These are phyloP conservation scores for Pseudonectria foliicola DNA, from an alignment of 2,329 filamentous ascomycete species.

Conservation along the genomic window DNA sequence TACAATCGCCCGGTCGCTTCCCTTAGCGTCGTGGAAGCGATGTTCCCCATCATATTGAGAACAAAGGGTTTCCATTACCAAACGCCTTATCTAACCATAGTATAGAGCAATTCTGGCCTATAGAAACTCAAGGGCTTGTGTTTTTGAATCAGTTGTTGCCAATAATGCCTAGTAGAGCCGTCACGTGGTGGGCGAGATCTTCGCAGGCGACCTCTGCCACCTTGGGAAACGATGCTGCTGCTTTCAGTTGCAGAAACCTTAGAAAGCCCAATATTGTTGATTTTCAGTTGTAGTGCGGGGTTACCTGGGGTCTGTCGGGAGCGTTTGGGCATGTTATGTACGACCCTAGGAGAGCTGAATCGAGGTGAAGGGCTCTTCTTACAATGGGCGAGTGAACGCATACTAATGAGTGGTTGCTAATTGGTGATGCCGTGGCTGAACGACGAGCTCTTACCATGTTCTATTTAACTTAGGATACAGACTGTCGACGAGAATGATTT, in stretches of 20 bases:
- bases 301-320: no score
- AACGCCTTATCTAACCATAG: slow-evolving; percentile 41
- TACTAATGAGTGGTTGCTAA: background rate
- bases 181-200: background rate
- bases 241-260: background rate
- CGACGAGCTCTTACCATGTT: background rate
- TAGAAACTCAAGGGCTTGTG: slow-evolving; percentile 15
- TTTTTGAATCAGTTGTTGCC: no score
- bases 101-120: slow-evolving; percentile 40
- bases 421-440: no score
- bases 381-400: background rate
- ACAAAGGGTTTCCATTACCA: no score
- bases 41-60: no score
- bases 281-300: no score
- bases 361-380: background rate
- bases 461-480: background rate
- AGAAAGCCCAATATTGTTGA: no score
- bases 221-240: background rate
- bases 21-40: no score
- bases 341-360: background rate
- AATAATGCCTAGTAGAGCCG: no score
- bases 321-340: background rate
- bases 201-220: background rate
- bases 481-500: background rate
- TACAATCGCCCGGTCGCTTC: no score